Conservation (phyloP, 2,329 filamentous ascomycete species). For the Beauveria pseudobassiana region DNA sequence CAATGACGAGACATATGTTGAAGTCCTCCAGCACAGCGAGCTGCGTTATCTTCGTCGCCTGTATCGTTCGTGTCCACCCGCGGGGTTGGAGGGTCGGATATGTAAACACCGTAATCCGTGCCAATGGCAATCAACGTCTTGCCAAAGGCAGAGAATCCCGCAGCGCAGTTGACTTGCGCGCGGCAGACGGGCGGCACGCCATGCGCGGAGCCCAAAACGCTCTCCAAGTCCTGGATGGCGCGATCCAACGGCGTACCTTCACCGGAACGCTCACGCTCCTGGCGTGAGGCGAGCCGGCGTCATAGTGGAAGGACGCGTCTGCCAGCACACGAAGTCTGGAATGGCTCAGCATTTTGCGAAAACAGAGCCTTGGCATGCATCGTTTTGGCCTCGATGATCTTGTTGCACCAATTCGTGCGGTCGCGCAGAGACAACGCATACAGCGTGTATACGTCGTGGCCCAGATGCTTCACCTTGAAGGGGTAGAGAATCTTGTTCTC, state of each 20-base stretch:
- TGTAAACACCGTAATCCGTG: conserved; percentile 89
- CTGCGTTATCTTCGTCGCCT: conserved; percentile 73
- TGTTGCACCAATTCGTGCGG: conserved; percentile 82
- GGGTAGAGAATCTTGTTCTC: conserved; percentile 86
- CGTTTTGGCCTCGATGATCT: conserved; percentile 92
- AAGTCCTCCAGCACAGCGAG: conserved; percentile 95
- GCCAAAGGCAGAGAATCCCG: conserved; percentile 76
- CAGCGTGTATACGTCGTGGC: conserved; percentile 85
- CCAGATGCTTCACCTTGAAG: conserved; percentile 92
- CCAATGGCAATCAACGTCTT: conserved; percentile 88
- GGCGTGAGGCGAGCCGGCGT: conserved; percentile 50
- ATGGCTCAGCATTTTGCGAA: conserved; percentile 92
- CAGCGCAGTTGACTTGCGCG: conserved; percentile 85
- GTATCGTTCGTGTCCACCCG: conserved; percentile 82
- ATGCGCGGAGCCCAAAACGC: conserved; percentile 61
- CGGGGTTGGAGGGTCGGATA: conserved; percentile 80
- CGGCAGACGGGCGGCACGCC: conserved; percentile 73
- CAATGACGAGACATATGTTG: conserved; percentile 81
- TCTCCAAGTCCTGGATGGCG: conserved; percentile 82
- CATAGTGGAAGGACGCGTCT: conserved; percentile 83
- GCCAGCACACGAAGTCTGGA: conserved; percentile 84
- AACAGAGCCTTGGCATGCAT: conserved; percentile 82
- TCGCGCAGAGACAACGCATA: conserved; percentile 72
- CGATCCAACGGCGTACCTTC: conserved; percentile 83
- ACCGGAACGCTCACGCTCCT: conserved; percentile 66